Evolutionary conservation across 805 yeast species (phyloP).

Genomic region (Lipomyces japonicus): DNA sequence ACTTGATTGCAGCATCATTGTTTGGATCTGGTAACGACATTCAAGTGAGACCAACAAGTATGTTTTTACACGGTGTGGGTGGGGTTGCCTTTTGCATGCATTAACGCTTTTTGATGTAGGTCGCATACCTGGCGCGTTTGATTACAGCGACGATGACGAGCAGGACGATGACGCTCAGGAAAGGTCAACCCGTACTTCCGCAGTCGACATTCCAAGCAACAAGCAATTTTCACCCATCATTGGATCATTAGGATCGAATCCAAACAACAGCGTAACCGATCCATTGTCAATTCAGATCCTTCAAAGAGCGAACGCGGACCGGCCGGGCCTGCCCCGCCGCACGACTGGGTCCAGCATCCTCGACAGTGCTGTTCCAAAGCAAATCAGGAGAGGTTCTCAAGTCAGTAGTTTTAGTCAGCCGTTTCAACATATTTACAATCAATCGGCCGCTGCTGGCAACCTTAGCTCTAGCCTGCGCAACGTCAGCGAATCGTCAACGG

Average conservation of each 20-base stretch:
- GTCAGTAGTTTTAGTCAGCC: neutral
- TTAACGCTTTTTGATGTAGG: too few species aligned
- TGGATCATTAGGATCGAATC: neutral
- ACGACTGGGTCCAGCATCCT: neutral
- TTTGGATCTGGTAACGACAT: too few species aligned
- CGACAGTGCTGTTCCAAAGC: neutral
- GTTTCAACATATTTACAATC: neutral
- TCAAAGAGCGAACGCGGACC: conserved; percentile 21
- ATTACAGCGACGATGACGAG: neutral
- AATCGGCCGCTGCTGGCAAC: neutral
- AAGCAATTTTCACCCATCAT: neutral
- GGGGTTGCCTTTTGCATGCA: too few species aligned
- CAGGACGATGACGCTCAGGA: neutral
- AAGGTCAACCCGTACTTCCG: conserved; percentile 3
- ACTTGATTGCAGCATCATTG: too few species aligned
- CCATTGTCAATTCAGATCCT: conserved; percentile 22
- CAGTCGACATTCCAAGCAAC: conserved; percentile 3
- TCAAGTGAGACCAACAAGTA: too few species aligned
- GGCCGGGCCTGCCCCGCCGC: neutral
- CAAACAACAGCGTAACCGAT: conserved; percentile 6
- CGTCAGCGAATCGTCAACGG: neutral
- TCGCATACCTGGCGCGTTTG: conserved; percentile 6
- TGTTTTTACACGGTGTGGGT: too few species aligned
- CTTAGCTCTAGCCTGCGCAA: neutral
- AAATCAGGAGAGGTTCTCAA: neutral